Percentiles rank a stretch among this genome's conserved stretches.
Evolutionary conservation across 495 filamentous ascomycete species (phyloP).

Genomic region (Rhypophila decipiens): DNA sequence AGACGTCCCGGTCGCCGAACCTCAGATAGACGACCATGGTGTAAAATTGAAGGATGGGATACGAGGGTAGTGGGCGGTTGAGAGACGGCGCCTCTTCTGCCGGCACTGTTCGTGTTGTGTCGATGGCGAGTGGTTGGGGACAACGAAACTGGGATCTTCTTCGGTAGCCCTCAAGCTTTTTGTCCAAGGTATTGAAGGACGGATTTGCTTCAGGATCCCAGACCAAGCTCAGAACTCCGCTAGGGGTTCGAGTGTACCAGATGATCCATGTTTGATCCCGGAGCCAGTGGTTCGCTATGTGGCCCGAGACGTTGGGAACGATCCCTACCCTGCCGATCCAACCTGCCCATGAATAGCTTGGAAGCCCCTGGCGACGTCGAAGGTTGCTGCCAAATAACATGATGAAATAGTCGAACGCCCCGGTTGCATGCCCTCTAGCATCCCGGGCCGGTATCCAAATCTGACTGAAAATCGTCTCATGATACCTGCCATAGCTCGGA

Average conservation of each 20-base stretch:
- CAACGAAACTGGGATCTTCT: background rate
- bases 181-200: background rate
- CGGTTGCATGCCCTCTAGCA: conserved; percentile 12
- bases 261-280: conserved; percentile 11
- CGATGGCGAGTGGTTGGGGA: background rate
- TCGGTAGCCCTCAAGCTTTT: conserved; percentile 1
- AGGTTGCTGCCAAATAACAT: conserved; percentile 6
- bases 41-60: conserved; percentile 8
- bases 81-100: background rate
- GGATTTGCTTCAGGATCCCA: conserved; percentile 11
- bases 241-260: conserved; percentile 9
- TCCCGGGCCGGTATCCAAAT: conserved; percentile 1
- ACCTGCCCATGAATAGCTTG: conserved; percentile 15
- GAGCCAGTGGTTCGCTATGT: conserved; percentile 4
- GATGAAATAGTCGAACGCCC: conserved; percentile 6
- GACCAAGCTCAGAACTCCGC: background rate
- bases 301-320: background rate
- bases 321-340: conserved; percentile 4
- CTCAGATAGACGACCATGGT: conserved; percentile 2
- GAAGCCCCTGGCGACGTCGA: conserved; percentile 9
- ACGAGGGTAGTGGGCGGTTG: background rate
- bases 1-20: background rate
- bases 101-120: background rate
- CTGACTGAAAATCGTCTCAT: conserved; percentile 6
- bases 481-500: conserved; percentile 9